phyloP scores from a whole-genome alignment of 2,329 filamentous ascomycete species.

The Fusarium longipes region DNA sequence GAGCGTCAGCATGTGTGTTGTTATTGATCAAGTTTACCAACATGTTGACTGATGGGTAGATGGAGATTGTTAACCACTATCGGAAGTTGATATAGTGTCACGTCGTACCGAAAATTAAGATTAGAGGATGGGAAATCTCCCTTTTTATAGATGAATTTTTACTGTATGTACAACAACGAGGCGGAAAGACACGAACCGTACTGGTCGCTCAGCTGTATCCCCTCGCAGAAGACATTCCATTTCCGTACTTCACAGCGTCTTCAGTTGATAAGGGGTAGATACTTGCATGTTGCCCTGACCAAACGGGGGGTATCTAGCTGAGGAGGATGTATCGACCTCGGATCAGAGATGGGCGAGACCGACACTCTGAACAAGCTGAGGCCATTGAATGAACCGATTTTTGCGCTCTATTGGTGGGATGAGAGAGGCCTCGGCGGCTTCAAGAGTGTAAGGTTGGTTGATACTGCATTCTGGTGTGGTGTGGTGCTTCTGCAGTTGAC shows the following conservation, averaged over 20 bases:
- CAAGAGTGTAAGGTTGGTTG: no score
- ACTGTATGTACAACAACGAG: not conserved
- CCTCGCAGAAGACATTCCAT: rapidly evolving
- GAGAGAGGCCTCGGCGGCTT: not conserved
- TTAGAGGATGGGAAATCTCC: rapidly evolving
- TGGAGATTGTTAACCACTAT: rapidly evolving
- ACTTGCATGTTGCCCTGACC: not conserved
- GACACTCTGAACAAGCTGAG: not conserved
- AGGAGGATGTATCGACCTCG: not conserved
- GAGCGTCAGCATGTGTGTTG: not conserved
- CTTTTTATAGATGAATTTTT: not conserved
- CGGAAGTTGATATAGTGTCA: rapidly evolving
- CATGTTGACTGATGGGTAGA: rapidly evolving
- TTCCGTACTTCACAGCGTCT: not conserved
- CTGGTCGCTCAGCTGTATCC: not conserved
- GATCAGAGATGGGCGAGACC: not conserved
- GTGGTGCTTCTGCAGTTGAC: not conserved
- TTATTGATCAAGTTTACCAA: not conserved
- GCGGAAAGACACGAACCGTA: rapidly evolving
- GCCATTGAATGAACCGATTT: not conserved
- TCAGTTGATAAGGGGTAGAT: rapidly evolving
- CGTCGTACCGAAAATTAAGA: not conserved
- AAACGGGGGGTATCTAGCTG: rapidly evolving
- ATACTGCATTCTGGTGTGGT: not conserved
- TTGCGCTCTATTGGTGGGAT: not conserved